Base-by-base conservation (phyloP, 2,329 filamentous ascomycete genomes). In the Chaetomiaceae sp. region DNA sequence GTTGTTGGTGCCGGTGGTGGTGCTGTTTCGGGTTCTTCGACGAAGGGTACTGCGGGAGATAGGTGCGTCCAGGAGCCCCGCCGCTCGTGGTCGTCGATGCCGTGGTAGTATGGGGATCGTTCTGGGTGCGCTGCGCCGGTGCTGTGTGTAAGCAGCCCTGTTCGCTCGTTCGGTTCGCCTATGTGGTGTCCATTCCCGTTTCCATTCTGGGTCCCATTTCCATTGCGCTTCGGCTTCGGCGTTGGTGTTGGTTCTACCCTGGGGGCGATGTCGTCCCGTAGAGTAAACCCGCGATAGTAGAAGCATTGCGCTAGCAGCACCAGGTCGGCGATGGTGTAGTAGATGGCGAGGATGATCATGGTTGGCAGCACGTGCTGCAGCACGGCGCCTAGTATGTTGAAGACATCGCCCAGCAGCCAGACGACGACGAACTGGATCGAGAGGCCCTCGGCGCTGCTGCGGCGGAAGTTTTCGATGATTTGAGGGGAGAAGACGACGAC, bases 401-500 rank as follows among this genome's bases (percentile, higher is more conserved):
- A 96, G 61, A 96, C 85, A 83, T 99, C 94, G 48, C 94, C 94
- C 1, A 86, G 78, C 2, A 96, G 80, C 94, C 94, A 99, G 64
- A 95, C 82, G 56, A 95, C 85, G 66, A 97, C 84, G 74, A 97
- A 99, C 52, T 92, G 86, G 14, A 96, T 81, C 0, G 89, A 95
- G 1, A 97, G 78, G 2, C 91, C 92, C 68, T 96, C 90, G 54
- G 91, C 89, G 37, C 88, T 95, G 61, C 82, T 76, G 52, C 91
- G 83, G 59, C 85, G 85, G 73, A 96, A 96, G 68, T 96, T 96
- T 66, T 96, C 90, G 63, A 96, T 86, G 63, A 99, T 96, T 64
- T 99, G 94, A 2, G 94, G 94, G 1, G 90, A 94, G 74, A 96
- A 99, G 54, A 99, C 94, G 33, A 97, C 89, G 53, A 97, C 88